Conservation (phyloP, 352 stramenopile genomes). For the Globisporangium radiosum region DNA sequence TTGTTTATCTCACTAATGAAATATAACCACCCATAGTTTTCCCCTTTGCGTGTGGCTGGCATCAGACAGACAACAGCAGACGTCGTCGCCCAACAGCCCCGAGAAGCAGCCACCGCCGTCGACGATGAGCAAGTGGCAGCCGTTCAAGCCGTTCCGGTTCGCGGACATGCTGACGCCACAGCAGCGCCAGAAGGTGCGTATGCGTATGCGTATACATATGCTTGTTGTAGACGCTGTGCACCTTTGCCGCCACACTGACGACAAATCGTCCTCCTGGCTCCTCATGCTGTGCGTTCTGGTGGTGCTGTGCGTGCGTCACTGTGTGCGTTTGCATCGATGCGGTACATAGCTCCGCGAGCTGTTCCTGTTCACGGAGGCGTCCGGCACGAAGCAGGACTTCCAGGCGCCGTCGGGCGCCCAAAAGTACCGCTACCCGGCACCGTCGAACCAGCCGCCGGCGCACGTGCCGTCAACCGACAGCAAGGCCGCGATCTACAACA, state of each 20-base stretch:
- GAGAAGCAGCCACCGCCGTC: constrained; percentile 2
- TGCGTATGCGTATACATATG: constrained; percentile 8
- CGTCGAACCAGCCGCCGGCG: constrained; percentile 56
- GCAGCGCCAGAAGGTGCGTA: constrained; percentile 56
- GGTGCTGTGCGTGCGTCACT: not conserved
- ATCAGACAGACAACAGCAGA: no score
- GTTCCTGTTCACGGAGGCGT: constrained; percentile 77
- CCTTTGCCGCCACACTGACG: no score
- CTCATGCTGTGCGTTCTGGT: not conserved
- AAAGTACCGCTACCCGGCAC: constrained; percentile 75
- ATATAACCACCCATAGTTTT: no score
- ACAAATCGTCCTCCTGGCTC: no score
- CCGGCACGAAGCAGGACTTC: constrained; percentile 60
- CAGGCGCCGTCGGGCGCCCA: constrained; percentile 59
- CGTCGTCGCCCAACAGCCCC: no score
- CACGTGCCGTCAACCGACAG: constrained; percentile 63
- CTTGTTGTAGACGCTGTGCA: not conserved
- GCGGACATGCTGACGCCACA: constrained; percentile 59
- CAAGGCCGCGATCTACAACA: constrained; percentile 85
- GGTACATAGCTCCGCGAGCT: constrained; percentile 61
- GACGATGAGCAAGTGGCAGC: constrained; percentile 77
- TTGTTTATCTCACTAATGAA: no score
- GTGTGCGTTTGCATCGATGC: not conserved
- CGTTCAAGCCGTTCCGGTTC: constrained; percentile 80
- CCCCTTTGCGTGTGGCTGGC: no score